Base-by-base conservation (phyloP, 2,329 filamentous ascomycete species). In the Bipolaris cookei region DNA sequence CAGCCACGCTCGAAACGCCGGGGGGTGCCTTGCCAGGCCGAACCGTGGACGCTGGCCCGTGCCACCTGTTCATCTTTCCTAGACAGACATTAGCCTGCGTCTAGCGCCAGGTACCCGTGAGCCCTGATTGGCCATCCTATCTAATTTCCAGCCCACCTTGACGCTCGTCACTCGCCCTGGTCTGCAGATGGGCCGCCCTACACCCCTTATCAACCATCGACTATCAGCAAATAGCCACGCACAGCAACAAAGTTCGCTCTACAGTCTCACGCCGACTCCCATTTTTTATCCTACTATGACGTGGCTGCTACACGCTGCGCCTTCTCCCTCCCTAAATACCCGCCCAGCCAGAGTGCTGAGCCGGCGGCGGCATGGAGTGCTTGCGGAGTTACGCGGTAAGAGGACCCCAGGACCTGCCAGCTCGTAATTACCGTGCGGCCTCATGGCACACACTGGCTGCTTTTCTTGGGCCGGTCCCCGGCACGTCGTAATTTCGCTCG, bases 401-500 rank as follows among this genome's bases (percentile, higher is more conserved):
- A 42, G 18, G 30, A 30, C 23, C 39, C 20, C 23, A 46, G 44
- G 54, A 52, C 37, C 54, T 32, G 35, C 51, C 35, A 42, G 35
- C 43, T 49, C 51, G 49, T 61, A 66, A 64, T 66, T 68, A 58
- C 64, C 16, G 57, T 68, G 61, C 64, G 20, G 58, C 59, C 60
- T 58, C 54, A 46, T 54, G 56, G 52, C 64, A 65, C 42, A 54
- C 49, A 56, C 50, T 38, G 47, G 52, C 43, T 64, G 52, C 61
- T 62, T 52, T 52, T 61, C 58, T 55, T 58, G 37, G 56, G 58
- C 56, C 54, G 57, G 32, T 43, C 28, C 44, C 39, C 46, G 55
- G 59, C 65, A 47, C 62, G 56, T 68, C 68, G 69, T 58, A 72
- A 72, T 72, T 64, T 71, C 64, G 62, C 61, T 42, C 35, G 45